Evolutionary conservation across 1,284 basidiomycete genomes (phyloP).

Genomic region (Rhodofomes roseus): DNA sequence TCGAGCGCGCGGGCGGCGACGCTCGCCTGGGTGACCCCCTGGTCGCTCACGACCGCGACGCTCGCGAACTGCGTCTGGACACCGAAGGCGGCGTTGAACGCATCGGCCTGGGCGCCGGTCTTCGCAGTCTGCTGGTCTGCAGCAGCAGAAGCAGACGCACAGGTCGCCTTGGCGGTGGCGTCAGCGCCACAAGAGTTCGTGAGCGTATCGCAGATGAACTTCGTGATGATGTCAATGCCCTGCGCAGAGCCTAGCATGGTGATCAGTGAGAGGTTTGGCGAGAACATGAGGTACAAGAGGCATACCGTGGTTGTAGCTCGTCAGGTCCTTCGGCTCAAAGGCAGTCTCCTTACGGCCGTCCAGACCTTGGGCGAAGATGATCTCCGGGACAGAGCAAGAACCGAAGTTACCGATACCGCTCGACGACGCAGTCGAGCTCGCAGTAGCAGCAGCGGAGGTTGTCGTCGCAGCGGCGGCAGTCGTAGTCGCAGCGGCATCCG

Average conservation of each 20-base stretch:
- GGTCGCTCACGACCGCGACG: slow-evolving; percentile 24
- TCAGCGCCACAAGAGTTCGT: slow-evolving; percentile 50
- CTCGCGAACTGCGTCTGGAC: slow-evolving; percentile 33
- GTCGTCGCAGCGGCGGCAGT: slow-evolving; percentile 20
- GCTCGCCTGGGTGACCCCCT: background rate
- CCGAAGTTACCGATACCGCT: slow-evolving; percentile 46
- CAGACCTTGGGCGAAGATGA: slow-evolving; percentile 58
- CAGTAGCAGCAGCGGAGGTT: slow-evolving; percentile 14
- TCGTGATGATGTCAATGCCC: slow-evolving; percentile 50
- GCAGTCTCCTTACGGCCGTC: slow-evolving; percentile 55
- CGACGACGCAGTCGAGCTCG: too few relatives aligned
- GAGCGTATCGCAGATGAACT: slow-evolving; percentile 53
- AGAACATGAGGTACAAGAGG: background rate
- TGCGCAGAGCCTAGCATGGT: slow-evolving; percentile 39
- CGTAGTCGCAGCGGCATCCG: slow-evolving; percentile 7
- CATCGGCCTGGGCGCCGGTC: slow-evolving; percentile 53
- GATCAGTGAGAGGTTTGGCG: slow-evolving; percentile 33
- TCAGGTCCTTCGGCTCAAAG: slow-evolving; percentile 45
- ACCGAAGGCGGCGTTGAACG: slow-evolving; percentile 55
- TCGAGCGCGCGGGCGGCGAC: background rate
- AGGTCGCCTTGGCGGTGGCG: slow-evolving; percentile 47
- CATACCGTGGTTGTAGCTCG: slow-evolving; percentile 1
- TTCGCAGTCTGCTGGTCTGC: slow-evolving; percentile 35
- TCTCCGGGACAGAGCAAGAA: slow-evolving; percentile 52
- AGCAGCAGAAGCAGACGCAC: slow-evolving; percentile 39